A percentile compares a stretch with the other conserved stretches of the same genome.
These are phyloP conservation scores for Jamesozyma gamospora DNA, from an alignment of 805 yeast species.

Conservation along the genomic window DNA sequence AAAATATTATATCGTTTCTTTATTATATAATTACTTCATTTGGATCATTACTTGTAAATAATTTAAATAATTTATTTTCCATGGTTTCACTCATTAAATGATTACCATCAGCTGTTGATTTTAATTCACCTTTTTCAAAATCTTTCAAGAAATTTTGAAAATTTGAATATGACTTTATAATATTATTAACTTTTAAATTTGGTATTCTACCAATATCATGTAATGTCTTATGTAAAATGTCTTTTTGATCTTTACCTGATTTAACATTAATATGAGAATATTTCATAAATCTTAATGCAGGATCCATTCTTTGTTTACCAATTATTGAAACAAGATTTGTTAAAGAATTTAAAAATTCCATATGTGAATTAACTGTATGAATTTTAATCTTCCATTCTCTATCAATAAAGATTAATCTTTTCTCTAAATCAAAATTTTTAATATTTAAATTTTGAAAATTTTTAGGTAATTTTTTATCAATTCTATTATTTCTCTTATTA, in stretches of 20 bases:
- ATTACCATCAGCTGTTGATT: slow-evolving; percentile 35
- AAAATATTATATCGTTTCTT: not conserved
- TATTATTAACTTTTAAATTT: slow-evolving; percentile 37
- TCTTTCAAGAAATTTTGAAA: slow-evolving; percentile 27
- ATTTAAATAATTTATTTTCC: slow-evolving; percentile 37
- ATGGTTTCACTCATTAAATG: slow-evolving; percentile 41
- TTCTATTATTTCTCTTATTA: slow-evolving; percentile 6
- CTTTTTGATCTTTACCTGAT: slow-evolving; percentile 42
- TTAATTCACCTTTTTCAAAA: slow-evolving; percentile 29
- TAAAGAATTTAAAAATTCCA: slow-evolving; percentile 43
- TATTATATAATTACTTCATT: slow-evolving; percentile 27
- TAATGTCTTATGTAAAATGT: slow-evolving; percentile 40
- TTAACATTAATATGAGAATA: slow-evolving; percentile 48
- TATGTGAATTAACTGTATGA: slow-evolving; percentile 33
- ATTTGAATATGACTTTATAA: slow-evolving; percentile 34
- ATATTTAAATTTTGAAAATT: slow-evolving; percentile 9
- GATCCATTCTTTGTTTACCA: slow-evolving; percentile 44
- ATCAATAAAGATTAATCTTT: slow-evolving; percentile 36
- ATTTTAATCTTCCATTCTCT: slow-evolving; percentile 39
- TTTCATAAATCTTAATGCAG: slow-evolving; percentile 42
- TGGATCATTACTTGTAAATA: slow-evolving; percentile 45
- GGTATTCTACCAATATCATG: slow-evolving; percentile 53
- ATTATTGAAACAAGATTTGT: slow-evolving; percentile 49
- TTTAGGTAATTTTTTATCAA: slow-evolving; percentile 5
- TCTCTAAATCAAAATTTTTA: slow-evolving; percentile 30